Evolutionary conservation across 139 green algal genomes (phyloP).

Genomic region (Spirogloea muscicola): DNA sequence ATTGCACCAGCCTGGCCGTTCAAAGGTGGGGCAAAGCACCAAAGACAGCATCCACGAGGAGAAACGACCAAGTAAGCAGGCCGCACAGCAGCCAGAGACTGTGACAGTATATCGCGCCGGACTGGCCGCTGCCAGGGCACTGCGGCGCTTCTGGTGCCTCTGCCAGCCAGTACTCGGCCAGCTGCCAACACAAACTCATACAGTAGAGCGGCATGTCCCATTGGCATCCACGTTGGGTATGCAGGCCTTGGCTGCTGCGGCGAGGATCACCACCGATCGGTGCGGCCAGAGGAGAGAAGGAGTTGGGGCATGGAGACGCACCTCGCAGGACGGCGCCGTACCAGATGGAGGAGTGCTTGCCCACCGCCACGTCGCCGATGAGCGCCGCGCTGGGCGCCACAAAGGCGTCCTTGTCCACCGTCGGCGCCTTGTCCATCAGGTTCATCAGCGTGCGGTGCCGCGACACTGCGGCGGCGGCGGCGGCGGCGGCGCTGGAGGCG

Average conservation of each 20-base stretch:
- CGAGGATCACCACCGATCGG: conserved; percentile 7
- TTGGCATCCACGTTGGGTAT: background rate
- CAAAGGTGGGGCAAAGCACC: background rate
- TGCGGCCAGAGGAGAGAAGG: conserved; percentile 4
- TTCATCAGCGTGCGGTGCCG: conserved; percentile 67
- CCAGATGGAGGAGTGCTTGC: conserved; percentile 78
- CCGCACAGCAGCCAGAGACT: background rate
- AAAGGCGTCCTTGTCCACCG: conserved; percentile 63
- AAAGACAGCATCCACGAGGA: no score
- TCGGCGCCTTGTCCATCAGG: conserved; percentile 60
- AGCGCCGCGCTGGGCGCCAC: conserved; percentile 83
- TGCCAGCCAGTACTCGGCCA: background rate
- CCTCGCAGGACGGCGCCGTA: conserved; percentile 83
- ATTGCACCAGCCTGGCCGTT: background rate
- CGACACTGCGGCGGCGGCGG: no score
- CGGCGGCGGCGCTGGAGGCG: no score
- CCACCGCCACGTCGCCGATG: conserved; percentile 79
- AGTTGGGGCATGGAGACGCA: conserved; percentile 35
- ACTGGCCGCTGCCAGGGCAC: no score
- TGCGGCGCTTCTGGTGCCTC: no score
- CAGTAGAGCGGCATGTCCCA: background rate
- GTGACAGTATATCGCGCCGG: no score
- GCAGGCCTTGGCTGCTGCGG: background rate
- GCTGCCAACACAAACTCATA: background rate
- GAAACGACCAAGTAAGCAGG: no score